These are phyloP conservation scores for Stephania cephalantha DNA, from an alignment of 164 flowering plant genomes.

Conservation along the genomic window DNA sequence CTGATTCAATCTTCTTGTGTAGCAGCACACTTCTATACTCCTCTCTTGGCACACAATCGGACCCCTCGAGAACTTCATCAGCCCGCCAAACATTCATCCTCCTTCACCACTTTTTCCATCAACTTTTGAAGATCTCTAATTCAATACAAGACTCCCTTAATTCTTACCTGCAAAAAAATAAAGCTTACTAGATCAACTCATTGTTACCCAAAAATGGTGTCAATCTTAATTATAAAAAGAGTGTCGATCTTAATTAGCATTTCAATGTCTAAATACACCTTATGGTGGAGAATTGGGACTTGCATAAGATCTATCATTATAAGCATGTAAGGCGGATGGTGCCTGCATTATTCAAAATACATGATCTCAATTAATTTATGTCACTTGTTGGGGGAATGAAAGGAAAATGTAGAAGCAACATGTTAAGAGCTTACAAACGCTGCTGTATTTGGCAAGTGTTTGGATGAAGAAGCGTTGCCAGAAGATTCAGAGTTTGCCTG, in stretches of 20 bases:
- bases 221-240: not conserved
- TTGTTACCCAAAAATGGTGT: not conserved
- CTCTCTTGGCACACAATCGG: too few species aligned
- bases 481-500: slow-evolving; percentile 22
- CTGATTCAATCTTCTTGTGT: too few species aligned
- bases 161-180: slow-evolving; percentile 53
- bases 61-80: too few species aligned
- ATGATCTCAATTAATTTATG: not conserved
- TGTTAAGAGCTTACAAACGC: slow-evolving; percentile 19
- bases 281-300: slow-evolving; percentile 14
- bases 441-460: slow-evolving; percentile 3
- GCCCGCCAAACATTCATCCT: slow-evolving; percentile 47
- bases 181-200: not conserved
- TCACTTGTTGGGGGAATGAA: not conserved
- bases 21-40: too few species aligned
- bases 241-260: not conserved
- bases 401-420: not conserved
- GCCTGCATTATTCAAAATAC: slow-evolving; percentile 35
- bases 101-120: slow-evolving; percentile 59
- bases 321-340: slow-evolving; percentile 17
- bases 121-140: slow-evolving; percentile 54
- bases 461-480: slow-evolving; percentile 16
- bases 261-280: not conserved
- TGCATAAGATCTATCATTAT: slow-evolving; percentile 45
- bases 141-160: slow-evolving; percentile 48